phyloP scores from a whole-genome alignment of 805 yeast genomes.

The Lachancea meyersii region DNA sequence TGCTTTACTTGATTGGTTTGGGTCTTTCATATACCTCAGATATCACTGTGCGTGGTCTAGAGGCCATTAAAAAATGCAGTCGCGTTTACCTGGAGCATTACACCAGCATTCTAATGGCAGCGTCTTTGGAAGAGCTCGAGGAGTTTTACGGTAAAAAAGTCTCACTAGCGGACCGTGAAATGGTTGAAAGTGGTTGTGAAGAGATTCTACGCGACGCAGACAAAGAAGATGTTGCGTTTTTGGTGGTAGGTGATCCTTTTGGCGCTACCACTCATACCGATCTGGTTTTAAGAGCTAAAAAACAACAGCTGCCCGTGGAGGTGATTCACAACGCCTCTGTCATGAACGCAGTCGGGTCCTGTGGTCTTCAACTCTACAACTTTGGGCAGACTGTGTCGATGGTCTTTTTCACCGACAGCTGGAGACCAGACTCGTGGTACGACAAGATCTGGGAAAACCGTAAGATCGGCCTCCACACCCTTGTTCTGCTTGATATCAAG shows the following conservation, averaged over 20 bases:
- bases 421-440: conserved; percentile 97
- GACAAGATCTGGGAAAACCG: conserved; percentile 84
- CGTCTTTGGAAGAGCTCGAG: conserved; percentile 67
- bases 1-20: conserved; percentile 87
- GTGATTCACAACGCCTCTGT: conserved; percentile 92
- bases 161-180: conserved; percentile 86
- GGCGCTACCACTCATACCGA: conserved; percentile 99
- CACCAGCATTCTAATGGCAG: conserved; percentile 93
- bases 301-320: conserved; percentile 68
- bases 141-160: conserved; percentile 80
- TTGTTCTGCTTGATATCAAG: conserved; percentile 82
- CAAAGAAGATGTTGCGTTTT: conserved; percentile 78
- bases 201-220: conserved; percentile 71
- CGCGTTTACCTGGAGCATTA: conserved; percentile 94
- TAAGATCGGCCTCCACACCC: conserved; percentile 83
- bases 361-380: conserved; percentile 90
- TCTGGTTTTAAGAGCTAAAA: conserved; percentile 85
- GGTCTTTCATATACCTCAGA: conserved; percentile 87
- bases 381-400: conserved; percentile 97
- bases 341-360: conserved; percentile 97
- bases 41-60: conserved; percentile 90
- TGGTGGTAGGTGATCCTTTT: conserved; percentile 96
- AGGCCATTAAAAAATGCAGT: conserved; percentile 73
- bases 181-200: conserved; percentile 88
- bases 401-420: conserved; percentile 88